These are phyloP conservation scores for Eucalyptus microcorys DNA, from an alignment of 345 rosid species.

Conservation along the genomic window DNA sequence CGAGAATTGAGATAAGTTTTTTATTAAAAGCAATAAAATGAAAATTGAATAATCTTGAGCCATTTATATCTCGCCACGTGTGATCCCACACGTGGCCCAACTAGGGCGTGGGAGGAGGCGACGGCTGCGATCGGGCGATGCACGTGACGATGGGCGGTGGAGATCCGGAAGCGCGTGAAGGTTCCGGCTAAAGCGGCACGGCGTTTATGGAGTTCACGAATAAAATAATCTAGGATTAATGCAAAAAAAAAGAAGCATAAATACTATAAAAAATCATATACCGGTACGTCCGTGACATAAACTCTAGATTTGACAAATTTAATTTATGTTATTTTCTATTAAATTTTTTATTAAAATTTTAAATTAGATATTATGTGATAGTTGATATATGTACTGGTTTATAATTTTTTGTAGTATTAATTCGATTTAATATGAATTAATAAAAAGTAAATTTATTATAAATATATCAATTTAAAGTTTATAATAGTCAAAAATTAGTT, in stretches of 20 bases:
- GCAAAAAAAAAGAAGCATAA: too few species aligned
- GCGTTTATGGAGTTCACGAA: neutral
- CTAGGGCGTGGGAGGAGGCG: neutral
- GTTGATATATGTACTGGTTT: rapidly evolving
- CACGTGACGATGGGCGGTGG: neutral
- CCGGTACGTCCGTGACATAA: too few species aligned
- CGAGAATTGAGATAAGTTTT: neutral
- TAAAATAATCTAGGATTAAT: neutral
- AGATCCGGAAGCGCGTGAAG: neutral
- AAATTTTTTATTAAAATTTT: too few species aligned
- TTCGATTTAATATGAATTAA: too few species aligned
- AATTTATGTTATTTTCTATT: too few species aligned
- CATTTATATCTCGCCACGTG: neutral
- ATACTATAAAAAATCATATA: too few species aligned
- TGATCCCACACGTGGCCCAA: neutral
- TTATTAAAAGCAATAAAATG: neutral
- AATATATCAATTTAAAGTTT: rapidly evolving
- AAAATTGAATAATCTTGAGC: neutral
- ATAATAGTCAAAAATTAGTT: too few species aligned
- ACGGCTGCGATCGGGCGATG: neutral
- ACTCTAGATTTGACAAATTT: too few species aligned
- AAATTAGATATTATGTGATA: too few species aligned
- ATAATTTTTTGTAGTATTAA: too few species aligned
- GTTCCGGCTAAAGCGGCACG: neutral
- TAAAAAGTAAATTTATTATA: too few species aligned